Conservation (phyloP, 2,329 filamentous ascomycete species). For the Ophiostoma triangulosporum region DNA sequence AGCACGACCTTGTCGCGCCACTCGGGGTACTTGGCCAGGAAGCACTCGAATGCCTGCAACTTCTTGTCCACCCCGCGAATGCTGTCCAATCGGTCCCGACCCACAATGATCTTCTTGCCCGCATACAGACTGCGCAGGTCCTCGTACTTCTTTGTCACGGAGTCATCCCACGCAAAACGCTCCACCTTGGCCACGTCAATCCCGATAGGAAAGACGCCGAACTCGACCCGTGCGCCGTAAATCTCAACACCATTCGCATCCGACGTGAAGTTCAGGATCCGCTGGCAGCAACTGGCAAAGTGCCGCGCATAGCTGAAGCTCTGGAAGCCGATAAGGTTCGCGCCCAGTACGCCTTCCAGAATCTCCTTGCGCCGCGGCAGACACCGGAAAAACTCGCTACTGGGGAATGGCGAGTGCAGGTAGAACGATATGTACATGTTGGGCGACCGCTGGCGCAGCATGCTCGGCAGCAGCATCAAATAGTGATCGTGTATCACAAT, state of each 20-base stretch:
- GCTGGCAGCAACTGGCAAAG: conserved; percentile 86
- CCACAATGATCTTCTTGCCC: conserved; percentile 92
- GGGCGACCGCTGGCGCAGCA: conserved; percentile 73
- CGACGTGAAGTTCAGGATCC: conserved; percentile 80
- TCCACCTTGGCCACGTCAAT: conserved; percentile 78
- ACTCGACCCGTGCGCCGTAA: conserved; percentile 76
- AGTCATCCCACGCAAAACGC: conserved; percentile 56
- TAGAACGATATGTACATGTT: conserved; percentile 93
- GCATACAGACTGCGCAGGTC: conserved; percentile 64
- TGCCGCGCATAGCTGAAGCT: conserved; percentile 91
- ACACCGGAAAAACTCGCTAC: conserved; percentile 88
- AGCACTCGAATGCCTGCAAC: conserved; percentile 83
- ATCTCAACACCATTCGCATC: conserved; percentile 76
- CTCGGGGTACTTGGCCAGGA: conserved; percentile 79
- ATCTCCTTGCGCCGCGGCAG: conserved; percentile 80
- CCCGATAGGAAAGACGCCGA: conserved; percentile 89
- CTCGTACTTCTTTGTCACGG: conserved; percentile 57
- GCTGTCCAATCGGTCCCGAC: conserved; percentile 83
- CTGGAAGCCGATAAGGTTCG: conserved; percentile 91
- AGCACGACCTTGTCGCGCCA: conserved; percentile 87
- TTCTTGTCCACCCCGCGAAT: conserved; percentile 93
- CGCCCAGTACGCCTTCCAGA: conserved; percentile 74
- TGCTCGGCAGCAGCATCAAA: conserved; percentile 74
- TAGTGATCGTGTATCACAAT: conserved; percentile 93
- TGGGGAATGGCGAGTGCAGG: conserved; percentile 87